Conservation (phyloP, 192 early-diverging fungal genomes). For the Umbelopsis sp. region DNA sequence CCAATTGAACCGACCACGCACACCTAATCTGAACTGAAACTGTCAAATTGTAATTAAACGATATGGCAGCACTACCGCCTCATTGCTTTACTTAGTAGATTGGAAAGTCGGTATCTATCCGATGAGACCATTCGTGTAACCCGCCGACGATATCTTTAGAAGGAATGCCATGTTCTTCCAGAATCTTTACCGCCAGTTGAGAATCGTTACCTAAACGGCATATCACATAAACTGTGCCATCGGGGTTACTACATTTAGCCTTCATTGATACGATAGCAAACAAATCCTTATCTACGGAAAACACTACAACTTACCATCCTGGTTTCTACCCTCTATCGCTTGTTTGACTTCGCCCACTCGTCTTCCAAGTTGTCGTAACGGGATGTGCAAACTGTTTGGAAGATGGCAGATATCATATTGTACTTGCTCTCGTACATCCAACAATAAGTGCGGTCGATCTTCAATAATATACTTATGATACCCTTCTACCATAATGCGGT, state of each 20-base stretch:
- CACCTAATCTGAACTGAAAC: too few relatives aligned
- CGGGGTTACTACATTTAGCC: not conserved
- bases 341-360: constrained; percentile 46
- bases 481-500: constrained; percentile 15
- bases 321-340: constrained; percentile 3
- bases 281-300: not conserved
- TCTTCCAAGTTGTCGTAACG: constrained; percentile 49
- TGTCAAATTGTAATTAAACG: too few relatives aligned
- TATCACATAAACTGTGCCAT: constrained; percentile 69
- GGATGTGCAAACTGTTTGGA: constrained; percentile 56
- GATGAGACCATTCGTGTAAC: constrained; percentile 70
- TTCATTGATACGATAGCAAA: not conserved
- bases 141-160: constrained; percentile 85
- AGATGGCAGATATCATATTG: constrained; percentile 86
- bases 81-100: constrained; percentile 59
- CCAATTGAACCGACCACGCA: too few relatives aligned
- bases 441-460: constrained; percentile 64
- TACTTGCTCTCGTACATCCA: constrained; percentile 88
- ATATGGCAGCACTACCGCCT: too few relatives aligned
- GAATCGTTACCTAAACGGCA: constrained; percentile 92
- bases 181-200: constrained; percentile 78
- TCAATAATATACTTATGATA: constrained; percentile 34
- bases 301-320: constrained; percentile 27
- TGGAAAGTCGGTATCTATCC: constrained; percentile 81
- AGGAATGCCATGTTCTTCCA: constrained; percentile 70